Evolutionary conservation across 1,284 basidiomycete genomes (phyloP), one percentile per base, ranked within the genome.

Genomic region (Dichomitus squalens): DNA sequence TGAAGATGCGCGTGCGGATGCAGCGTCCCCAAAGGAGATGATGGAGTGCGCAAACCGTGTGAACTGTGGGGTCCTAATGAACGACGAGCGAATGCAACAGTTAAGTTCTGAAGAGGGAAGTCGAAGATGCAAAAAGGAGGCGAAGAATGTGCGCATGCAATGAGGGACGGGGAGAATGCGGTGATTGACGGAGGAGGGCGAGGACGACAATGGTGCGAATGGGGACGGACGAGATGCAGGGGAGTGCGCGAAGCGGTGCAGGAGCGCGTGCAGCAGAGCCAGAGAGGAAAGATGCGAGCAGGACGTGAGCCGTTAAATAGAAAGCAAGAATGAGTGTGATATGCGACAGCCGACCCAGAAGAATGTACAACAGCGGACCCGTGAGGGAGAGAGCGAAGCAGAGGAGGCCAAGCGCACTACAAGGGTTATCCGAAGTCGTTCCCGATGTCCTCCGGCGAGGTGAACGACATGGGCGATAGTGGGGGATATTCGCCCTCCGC

Each of bases 401-500:
- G 40, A 57, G 31, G 20, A 35, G 41, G 61, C 29, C 34, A 49
- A 35, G 18, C 31, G n/a, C 23, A 58, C 58, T 58, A 58, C 54
- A 55, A 44, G 52, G 60, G 68, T 63, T 66, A 70, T 58, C 67
- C 65, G 59, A 67, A 72, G 55, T 76, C 75, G 67, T 64, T 61
- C 23, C 57, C 58, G 16, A 68, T 63, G 55, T 76, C 79, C 56
- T 78, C 77, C 54, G 84, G 82, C 49, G 78, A 77, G 64, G 81
- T 81, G 67, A 90, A 86, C 41, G 86, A 83, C 84, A 89, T 88
- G 20, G 88, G 86, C 50, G 88, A 88, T 48, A 86, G 73, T 23
- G 87, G 85, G 41, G 84, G 81, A 59, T 83, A 83, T 58, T 83
- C 81, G 58, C 86, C 83, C 60, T 89, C 91, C 43, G 92, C 92